Base-by-base conservation (phyloP, 106 monocot genomes). In the Gastrodia elata region DNA sequence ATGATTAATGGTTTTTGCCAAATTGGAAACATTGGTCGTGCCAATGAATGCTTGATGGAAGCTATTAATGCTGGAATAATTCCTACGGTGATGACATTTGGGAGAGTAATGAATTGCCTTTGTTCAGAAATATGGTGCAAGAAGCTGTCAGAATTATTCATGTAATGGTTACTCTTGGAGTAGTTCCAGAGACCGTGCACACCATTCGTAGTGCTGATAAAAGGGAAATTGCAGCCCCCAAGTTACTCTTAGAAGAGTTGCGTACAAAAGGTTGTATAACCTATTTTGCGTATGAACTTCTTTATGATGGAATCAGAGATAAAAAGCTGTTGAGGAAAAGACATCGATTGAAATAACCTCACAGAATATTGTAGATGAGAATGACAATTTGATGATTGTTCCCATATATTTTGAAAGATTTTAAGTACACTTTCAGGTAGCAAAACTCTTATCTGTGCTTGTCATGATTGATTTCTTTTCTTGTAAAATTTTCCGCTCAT, bases 161-260 rank as follows among this genome's bases (percentile, higher is more conserved):
- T 41, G 35, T 71, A 18, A 92, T 97, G 96, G 90, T 92, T 34
- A 76, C 11, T 15, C 80, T 77, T 43, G 89, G 79, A 36, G 72
- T 86, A 7, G 90, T 89, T 38, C 96, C 96, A 38, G 86, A 81
- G 25, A 79, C 88, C 40, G 96, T 90, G 25, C 65, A 83, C 81
- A 83, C 88, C 22, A 92, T 97, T 58, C 83, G 81, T 68, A 85
- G 84, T 71, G 65, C 78, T 76, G 96, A 97, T 68, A 97, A 97
- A 65, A 87, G 70, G 77, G 90, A 83, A 74, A 84, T 90, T 71
- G 96, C 92, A 43, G 92, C 96, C 72, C 96, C 96, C 0, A 97
- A 97, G 79, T 88, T 92, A 65, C 80, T 97, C 42, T 71, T 97
- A 38, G 96, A 97, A 79, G 96, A 97, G 68, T 69, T 97, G 67